Base-by-base conservation (phyloP, 805 yeast species). In the Lachancea meyersii region DNA sequence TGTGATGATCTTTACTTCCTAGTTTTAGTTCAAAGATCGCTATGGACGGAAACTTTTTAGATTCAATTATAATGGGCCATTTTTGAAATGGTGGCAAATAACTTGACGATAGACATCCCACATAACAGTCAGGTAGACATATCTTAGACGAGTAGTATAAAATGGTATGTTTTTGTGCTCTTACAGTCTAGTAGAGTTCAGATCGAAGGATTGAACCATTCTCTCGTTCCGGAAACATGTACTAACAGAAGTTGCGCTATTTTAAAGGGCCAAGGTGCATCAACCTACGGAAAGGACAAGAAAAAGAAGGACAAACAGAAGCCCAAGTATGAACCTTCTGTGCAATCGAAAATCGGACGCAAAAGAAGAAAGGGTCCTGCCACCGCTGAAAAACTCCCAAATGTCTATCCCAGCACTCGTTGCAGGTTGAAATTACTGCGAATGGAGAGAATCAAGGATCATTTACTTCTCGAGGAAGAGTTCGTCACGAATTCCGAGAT, bases 241-340 rank as follows among this genome's bases (percentile, higher is more conserved):
- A 27, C 28, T 40, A 21, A 36, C 40, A 23, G 20, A 10, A 31
- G 14, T 16, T 36, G 11, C 31, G 35, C 32, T 18, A 8, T 22
- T 35, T 6, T 41, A 42, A 34, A 34, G 68, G 68, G 68, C 45
- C 68, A 63, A 58, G 67, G 65, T 35, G 63, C 58, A 24, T 63
- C 68, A 28, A 50, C 61, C 27, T 43, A 42, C 24, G 57, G 62
- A 28, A 60, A 60, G 44, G 58, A 57, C 47, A 55, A 54, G 39
- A 78, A 78, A 63, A 80, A 77, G 54, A 79, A 75, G 49, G 81
- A 81, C 69, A 79, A 81, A 52, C 86, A 85, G 57, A 89, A 91
- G 68, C 97, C 97, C 58, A 91, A 89, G 72, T 93, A 91, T 66
- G 98, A 93, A 67, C 97, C 98, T 27, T 98, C 98, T 13, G 97